Conservation (phyloP, 805 yeast genomes). For the Cyberlindnera japonica region DNA sequence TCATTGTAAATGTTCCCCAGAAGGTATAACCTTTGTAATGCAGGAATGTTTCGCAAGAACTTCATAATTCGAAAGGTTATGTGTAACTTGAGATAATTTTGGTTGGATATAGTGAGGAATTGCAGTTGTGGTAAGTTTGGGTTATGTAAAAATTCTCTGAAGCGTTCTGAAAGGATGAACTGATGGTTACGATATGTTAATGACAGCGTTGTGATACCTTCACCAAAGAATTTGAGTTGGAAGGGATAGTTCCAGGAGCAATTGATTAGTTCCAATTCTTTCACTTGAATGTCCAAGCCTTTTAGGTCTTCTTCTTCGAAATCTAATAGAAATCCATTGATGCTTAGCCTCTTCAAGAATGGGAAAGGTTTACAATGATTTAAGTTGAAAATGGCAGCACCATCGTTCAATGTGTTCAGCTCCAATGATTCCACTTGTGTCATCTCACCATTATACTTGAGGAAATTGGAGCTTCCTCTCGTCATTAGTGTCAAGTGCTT, state of each 20-base stretch:
- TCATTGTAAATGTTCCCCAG: slow-evolving; percentile 34
- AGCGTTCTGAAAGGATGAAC: slow-evolving; percentile 35
- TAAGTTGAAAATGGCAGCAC: slow-evolving; percentile 36
- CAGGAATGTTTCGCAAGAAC: slow-evolving; percentile 31
- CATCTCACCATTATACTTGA: slow-evolving; percentile 29
- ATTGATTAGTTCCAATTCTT: slow-evolving; percentile 33
- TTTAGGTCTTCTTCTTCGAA: slow-evolving; percentile 34
- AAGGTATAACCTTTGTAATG: slow-evolving; percentile 27
- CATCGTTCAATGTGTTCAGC: slow-evolving; percentile 21
- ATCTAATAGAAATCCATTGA: slow-evolving; percentile 40
- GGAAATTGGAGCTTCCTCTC: slow-evolving; percentile 32
- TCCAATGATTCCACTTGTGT: slow-evolving; percentile 17
- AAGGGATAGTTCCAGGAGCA: slow-evolving; percentile 61
- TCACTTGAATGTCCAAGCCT: slow-evolving; percentile 17
- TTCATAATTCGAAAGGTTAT: slow-evolving; percentile 31
- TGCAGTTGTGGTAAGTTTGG: slow-evolving; percentile 28
- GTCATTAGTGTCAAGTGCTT: slow-evolving; percentile 24
- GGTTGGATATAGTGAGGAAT: slow-evolving; percentile 29
- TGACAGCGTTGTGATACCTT: slow-evolving; percentile 23
- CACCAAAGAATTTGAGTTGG: slow-evolving; percentile 32
- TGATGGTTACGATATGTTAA: slow-evolving; percentile 30
- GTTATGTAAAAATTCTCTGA: slow-evolving; percentile 29
- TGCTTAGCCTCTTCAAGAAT: slow-evolving; percentile 31
- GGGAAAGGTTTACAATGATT: slow-evolving; percentile 40
- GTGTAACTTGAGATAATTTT: slow-evolving; percentile 28